Conservation (phyloP, 1,284 basidiomycete species). For the Cutaneotrichosporon spelunceum region DNA sequence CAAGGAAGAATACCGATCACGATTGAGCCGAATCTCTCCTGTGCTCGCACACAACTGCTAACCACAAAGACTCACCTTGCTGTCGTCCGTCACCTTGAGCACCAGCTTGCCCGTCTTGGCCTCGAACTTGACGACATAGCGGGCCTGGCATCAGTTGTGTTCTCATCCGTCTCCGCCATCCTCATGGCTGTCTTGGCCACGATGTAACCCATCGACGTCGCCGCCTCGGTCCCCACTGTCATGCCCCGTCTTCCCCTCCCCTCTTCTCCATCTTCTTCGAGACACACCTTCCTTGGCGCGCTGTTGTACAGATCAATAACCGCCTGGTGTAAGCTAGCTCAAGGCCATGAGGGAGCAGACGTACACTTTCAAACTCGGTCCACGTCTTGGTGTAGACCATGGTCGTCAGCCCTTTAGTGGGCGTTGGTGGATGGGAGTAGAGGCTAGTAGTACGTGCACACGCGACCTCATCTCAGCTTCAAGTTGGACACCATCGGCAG, state of each 20-base stretch:
- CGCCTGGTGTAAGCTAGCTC: slow-evolving; percentile 54
- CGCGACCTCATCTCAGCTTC: not conserved
- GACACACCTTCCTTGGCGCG: slow-evolving; percentile 67
- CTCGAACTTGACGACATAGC: slow-evolving; percentile 85
- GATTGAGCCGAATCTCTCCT: not conserved
- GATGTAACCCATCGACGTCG: not conserved
- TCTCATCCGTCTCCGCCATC: not conserved
- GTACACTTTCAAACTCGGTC: slow-evolving; percentile 51
- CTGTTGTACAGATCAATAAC: slow-evolving; percentile 74
- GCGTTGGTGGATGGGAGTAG: not conserved
- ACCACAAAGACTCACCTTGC: slow-evolving; percentile 60
- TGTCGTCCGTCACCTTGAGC: slow-evolving; percentile 85
- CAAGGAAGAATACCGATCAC: too few species aligned
- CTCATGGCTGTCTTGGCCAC: not conserved
- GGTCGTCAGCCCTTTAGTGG: not conserved
- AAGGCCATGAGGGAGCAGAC: slow-evolving; percentile 4
- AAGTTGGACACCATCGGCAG: not conserved
- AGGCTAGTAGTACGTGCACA: not conserved
- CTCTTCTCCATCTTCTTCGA: not conserved
- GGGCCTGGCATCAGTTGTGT: slow-evolving; percentile 57
- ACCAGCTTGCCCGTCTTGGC: slow-evolving; percentile 76
- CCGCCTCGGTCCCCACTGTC: too few species aligned
- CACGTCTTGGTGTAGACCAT: slow-evolving; percentile 52
- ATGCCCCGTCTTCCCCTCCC: not conserved
- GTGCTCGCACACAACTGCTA: not conserved